Conservation (phyloP, 768 basidiomycete genomes). For the Boletales sp. region DNA sequence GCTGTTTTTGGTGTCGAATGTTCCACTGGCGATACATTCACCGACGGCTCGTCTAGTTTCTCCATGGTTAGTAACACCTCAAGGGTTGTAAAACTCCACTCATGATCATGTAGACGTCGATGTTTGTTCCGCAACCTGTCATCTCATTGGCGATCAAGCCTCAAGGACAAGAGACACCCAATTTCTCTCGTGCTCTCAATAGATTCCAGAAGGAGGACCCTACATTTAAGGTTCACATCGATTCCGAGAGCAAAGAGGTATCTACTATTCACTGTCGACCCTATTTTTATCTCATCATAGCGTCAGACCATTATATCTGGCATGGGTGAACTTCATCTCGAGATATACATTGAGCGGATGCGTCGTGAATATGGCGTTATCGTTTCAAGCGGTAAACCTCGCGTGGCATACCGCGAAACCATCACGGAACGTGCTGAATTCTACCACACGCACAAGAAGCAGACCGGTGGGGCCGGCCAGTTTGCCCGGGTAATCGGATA, state of each 20-base stretch:
- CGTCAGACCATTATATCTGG: constrained; percentile 94
- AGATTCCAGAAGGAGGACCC: constrained; percentile 99
- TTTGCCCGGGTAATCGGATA: constrained; percentile 90
- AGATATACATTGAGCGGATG: constrained; percentile 99
- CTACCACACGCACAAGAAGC: constrained; percentile 95
- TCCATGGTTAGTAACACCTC: constrained; percentile 70
- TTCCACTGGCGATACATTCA: constrained; percentile 96
- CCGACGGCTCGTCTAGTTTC: constrained; percentile 83
- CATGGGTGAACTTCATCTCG: constrained; percentile 98
- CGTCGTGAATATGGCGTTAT: constrained; percentile 94
- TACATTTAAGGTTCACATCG: constrained; percentile 96
- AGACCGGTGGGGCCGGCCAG: constrained; percentile 95
- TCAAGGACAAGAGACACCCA: constrained; percentile 87
- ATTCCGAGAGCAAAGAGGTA: constrained; percentile 91
- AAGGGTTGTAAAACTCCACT: neutral
- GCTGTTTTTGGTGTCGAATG: constrained; percentile 99
- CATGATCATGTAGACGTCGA: constrained; percentile 66
- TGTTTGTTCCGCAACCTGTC: constrained; percentile 98
- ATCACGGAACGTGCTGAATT: constrained; percentile 81
- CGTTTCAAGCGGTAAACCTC: constrained; percentile 91
- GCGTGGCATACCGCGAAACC: constrained; percentile 95
- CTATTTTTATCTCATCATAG: neutral
- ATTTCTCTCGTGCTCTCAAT: constrained; percentile 94
- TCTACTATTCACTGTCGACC: neutral
- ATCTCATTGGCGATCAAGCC: constrained; percentile 95